These are phyloP conservation scores for Antrodiella citrinella DNA, from an alignment of 768 basidiomycete species.

Conservation along the genomic window DNA sequence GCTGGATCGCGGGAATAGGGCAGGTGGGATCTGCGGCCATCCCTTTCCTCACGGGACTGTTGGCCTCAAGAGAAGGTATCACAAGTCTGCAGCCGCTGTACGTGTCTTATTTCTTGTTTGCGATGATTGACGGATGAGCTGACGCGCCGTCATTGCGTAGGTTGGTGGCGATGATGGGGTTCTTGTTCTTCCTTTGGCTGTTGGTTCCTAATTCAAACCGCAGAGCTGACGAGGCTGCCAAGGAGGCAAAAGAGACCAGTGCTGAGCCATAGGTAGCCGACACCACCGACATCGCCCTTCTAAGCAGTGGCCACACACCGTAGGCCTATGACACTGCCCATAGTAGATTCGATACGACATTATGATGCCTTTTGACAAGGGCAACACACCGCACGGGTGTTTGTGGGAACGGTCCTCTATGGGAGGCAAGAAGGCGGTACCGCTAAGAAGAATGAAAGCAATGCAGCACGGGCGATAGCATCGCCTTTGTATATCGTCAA, in stretches of 20 bases:
- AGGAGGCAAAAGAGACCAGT: background rate
- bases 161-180: constrained; percentile 12
- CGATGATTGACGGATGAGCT: background rate
- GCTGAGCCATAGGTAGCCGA: too few relatives aligned
- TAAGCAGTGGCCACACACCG: too few relatives aligned
- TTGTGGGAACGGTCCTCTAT: too few relatives aligned
- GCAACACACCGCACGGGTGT: too few relatives aligned
- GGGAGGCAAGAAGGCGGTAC: too few relatives aligned
- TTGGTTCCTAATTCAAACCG: constrained; percentile 9
- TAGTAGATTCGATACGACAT: too few relatives aligned
- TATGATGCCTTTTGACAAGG: too few relatives aligned
- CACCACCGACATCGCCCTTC: too few relatives aligned
- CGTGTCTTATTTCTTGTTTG: constrained; percentile 14
- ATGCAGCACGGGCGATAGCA: too few relatives aligned
- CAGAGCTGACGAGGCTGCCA: constrained; percentile 5
- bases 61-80: constrained; percentile 35
- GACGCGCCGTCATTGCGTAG: background rate
- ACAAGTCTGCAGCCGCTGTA: constrained; percentile 41
- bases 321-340: too few relatives aligned
- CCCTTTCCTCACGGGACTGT: constrained; percentile 42
- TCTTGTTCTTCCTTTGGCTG: constrained; percentile 11
- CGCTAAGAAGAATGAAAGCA: too few relatives aligned
- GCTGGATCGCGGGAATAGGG: constrained; percentile 47
- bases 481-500: too few relatives aligned
- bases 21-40: constrained; percentile 42